Percentiles rank a stretch among this genome's conserved stretches.
These are phyloP conservation scores for Penicillium carneum DNA, from an alignment of 2,329 filamentous ascomycete genomes.

Conservation along the genomic window DNA sequence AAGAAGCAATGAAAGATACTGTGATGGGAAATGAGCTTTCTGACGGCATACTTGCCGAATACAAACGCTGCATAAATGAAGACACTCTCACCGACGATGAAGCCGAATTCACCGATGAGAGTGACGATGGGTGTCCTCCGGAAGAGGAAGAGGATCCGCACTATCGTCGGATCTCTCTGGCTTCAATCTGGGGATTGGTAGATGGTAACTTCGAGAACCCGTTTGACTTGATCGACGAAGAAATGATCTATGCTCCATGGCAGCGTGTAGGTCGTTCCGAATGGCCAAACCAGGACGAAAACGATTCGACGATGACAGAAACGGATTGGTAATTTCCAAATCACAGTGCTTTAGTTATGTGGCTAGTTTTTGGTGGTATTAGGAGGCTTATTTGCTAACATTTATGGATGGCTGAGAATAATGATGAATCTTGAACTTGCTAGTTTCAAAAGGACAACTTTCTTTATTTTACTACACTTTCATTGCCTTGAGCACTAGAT, in stretches of 20 bases:
- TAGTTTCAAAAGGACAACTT: not conserved
- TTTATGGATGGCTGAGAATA: not conserved
- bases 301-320: not conserved
- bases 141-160: not conserved
- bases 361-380: no score
- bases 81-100: not conserved
- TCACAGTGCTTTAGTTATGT: not conserved
- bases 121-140: not conserved
- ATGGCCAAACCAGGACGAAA: not conserved
- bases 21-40: not conserved
- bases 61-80: not conserved
- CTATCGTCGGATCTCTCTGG: not conserved
- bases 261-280: no score
- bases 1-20: not conserved
- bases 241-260: no score
- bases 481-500: no score
- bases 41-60: not conserved
- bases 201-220: not conserved
- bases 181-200: constrained; percentile 4
- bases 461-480: not conserved
- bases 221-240: constrained; percentile 1
- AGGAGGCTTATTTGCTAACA: not conserved
- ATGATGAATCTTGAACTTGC: not conserved
- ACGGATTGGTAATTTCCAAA: not conserved
- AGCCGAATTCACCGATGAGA: not conserved